These are phyloP conservation scores for Saccharum spontaneum DNA, from an alignment of 176 grass and related monocot genomes.

Conservation along the genomic window DNA sequence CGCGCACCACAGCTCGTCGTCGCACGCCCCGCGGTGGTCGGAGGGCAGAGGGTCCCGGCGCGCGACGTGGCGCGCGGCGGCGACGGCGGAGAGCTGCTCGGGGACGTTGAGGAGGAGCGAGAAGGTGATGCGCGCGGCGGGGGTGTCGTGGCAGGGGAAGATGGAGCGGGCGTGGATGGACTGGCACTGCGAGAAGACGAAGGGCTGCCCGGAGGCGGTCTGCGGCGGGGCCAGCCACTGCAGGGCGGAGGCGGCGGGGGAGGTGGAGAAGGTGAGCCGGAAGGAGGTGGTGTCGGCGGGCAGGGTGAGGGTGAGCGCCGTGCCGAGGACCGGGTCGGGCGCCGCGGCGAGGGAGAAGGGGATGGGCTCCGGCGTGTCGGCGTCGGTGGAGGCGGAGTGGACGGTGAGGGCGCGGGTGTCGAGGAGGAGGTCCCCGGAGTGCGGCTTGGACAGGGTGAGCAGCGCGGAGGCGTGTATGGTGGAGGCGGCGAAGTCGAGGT, in stretches of 20 bases:
- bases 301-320: slow-evolving; percentile 58
- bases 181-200: slow-evolving; percentile 92
- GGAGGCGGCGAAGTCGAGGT: slow-evolving; percentile 79
- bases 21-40: slow-evolving; percentile 53
- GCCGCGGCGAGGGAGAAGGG: slow-evolving; percentile 52
- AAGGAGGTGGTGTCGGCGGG: slow-evolving; percentile 48
- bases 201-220: slow-evolving; percentile 49
- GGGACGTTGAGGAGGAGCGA: slow-evolving; percentile 78
- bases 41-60: slow-evolving; percentile 56
- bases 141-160: slow-evolving; percentile 92
- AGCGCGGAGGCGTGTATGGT: slow-evolving; percentile 62
- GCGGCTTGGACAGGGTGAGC: slow-evolving; percentile 55
- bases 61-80: slow-evolving; percentile 61
- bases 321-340: slow-evolving; percentile 65
- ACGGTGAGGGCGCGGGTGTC: slow-evolving; percentile 60
- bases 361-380: slow-evolving; percentile 26
- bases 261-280: slow-evolving; percentile 60
- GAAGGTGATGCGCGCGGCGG: slow-evolving; percentile 69
- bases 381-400: slow-evolving; percentile 47
- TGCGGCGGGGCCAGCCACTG: slow-evolving; percentile 67
- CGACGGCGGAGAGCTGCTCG: slow-evolving; percentile 68
- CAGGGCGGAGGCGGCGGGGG: slow-evolving; percentile 55
- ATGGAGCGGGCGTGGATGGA: slow-evolving; percentile 90
- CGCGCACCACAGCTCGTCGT: slow-evolving; percentile 73
- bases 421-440: slow-evolving; percentile 66